Base-by-base conservation (phyloP, 148 eudicot genomes). In the Camellia granthamiana region DNA sequence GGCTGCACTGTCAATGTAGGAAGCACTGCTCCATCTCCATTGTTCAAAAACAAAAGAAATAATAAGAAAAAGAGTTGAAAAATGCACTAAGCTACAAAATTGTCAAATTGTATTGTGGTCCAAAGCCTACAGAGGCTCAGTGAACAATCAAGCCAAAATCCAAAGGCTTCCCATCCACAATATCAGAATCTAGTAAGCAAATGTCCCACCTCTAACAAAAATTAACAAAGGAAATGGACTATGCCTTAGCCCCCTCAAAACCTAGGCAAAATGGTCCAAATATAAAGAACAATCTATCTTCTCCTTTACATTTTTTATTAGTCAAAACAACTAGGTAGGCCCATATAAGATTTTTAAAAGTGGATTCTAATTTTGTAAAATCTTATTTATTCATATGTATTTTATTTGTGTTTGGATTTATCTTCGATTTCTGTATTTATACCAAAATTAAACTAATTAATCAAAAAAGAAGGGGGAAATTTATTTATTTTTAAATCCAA, bases 71-170 rank as follows among this genome's bases (percentile, higher is more conserved):
- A 14, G 16, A 13, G 14, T 30, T 52, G 16, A 6, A 7, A 52
- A 30, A 38, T 55, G 52, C 72, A 73, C 77, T 44, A 51, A 62
- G 72, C 70, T 72, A 61, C 72, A 47, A 63, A 80, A 44, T 14
- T 60, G 63, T 54, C 21, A 19, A 63, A 6, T 66, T 49, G 77
- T 19, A 47, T 72, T 62, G 69, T 56, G 75, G 79, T 67, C 79
- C 64, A 75, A 54, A 41, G 54, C 46, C 74, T 72, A 60, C 62
- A 68, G 60, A 71, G 70, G 60, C 43, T 65, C 72, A 74, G 66
- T 80, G 18, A n/a, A 67, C 55, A 42, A 74, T 69, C 68, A 58
- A 62, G 58, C 68, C 79, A n/a, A 75, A 58, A 56, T 75, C 83
- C 79, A 75, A 23, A 75, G 30, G 62, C 55, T 41, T 63, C 78